Conservation (phyloP, 2,329 filamentous ascomycete species). For the Cercospora citrullina region DNA sequence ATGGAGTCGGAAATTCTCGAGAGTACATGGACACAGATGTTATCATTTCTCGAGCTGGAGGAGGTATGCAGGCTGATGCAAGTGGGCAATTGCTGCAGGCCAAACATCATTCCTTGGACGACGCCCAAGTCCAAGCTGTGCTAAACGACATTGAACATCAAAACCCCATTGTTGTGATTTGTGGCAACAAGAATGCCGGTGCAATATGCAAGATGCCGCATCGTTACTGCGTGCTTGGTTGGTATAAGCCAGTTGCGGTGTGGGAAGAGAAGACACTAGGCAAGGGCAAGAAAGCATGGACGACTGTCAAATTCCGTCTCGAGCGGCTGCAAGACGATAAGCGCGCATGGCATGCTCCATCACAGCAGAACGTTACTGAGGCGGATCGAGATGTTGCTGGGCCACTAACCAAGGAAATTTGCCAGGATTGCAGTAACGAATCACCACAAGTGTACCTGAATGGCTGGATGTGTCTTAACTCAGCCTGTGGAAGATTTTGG, state of each 20-base stretch:
- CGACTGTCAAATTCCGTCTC: constrained; percentile 60
- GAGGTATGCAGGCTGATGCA: constrained; percentile 52
- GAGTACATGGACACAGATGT: constrained; percentile 63
- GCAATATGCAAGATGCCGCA: constrained; percentile 55
- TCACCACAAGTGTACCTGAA: constrained; percentile 46
- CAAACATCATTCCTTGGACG: constrained; percentile 49
- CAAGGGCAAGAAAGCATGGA: constrained; percentile 33
- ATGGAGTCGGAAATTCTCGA: constrained; percentile 53
- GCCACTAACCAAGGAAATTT: constrained; percentile 39
- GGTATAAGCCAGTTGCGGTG: constrained; percentile 66
- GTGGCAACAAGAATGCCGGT: constrained; percentile 54
- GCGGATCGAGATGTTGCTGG: constrained; percentile 14
- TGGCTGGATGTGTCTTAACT: constrained; percentile 61
- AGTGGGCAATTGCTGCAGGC: constrained; percentile 49
- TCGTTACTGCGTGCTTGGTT: constrained; percentile 66
- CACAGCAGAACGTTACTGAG: constrained; percentile 19
- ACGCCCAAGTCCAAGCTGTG: constrained; percentile 43
- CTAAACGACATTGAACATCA: constrained; percentile 49
- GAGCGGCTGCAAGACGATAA: constrained; percentile 59
- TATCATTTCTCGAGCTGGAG: constrained; percentile 63
- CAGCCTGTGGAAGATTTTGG: constrained; percentile 58
- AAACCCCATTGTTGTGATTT: constrained; percentile 53
- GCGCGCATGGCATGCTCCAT: constrained; percentile 50
- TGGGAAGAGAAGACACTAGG: constrained; percentile 62
- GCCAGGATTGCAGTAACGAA: constrained; percentile 33